Evolutionary conservation across 306 rosid species (phyloP).

Genomic region (Ormosia emarginata): DNA sequence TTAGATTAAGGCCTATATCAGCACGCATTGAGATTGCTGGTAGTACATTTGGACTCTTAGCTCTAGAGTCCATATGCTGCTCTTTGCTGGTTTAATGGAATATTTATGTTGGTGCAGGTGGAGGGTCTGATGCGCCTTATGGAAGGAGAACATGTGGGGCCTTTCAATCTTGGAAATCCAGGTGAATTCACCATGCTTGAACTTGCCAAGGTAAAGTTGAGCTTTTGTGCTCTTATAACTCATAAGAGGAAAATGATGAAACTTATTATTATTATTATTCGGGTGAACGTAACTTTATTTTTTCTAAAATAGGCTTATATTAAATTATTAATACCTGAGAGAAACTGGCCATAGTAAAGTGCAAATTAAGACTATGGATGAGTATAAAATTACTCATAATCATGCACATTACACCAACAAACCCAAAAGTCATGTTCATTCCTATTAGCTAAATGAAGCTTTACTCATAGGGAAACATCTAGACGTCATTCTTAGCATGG

Average conservation of each 20-base stretch:
- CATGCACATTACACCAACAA: background rate
- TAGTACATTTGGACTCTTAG: background rate
- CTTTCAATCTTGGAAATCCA: conserved; percentile 96
- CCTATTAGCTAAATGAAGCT: background rate
- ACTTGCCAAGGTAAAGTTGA: conserved; percentile 76
- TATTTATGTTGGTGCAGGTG: conserved; percentile 45
- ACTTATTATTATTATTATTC: background rate
- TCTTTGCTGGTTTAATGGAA: conserved; percentile 13
- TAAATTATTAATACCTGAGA: background rate
- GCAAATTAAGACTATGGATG: background rate
- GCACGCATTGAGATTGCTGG: background rate
- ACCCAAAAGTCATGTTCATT: background rate
- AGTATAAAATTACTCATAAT: background rate
- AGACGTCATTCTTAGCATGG: background rate
- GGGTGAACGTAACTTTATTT: too few relatives aligned
- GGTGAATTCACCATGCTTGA: conserved; percentile 99
- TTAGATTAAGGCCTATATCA: background rate
- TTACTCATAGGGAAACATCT: background rate
- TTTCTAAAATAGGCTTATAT: background rate
- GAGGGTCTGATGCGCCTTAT: conserved; percentile 96
- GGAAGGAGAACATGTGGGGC: conserved; percentile 99
- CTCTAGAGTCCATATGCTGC: background rate
- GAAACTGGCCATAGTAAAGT: background rate
- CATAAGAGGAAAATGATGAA: background rate
- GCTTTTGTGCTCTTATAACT: background rate